Base-by-base conservation (phyloP, 2,329 filamentous ascomycete species). In the Botrytis fabae region DNA sequence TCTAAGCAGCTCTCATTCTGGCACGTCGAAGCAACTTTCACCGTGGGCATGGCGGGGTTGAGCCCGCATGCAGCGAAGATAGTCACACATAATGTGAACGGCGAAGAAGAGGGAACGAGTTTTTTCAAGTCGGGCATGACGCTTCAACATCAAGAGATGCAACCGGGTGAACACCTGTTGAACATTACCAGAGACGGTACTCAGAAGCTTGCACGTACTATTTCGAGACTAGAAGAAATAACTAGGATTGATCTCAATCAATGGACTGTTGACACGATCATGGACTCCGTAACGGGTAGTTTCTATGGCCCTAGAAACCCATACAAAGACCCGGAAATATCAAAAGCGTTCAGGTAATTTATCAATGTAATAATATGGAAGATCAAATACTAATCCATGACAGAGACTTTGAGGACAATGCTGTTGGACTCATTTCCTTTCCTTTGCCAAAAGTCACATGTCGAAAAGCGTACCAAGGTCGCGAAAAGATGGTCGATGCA, bases 1-100 rank as follows among this genome's bases (percentile, higher is more conserved):
- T 40, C 64, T n/a, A 68, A 68, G 16, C 40, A 69, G 65, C 48
- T 69, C 35, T 69, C 48, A 28, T 57, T 57, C 28, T 57, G 65
- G 48, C 25, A 69, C 28, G 65, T 69, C n/a, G 44, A 51, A 38
- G 48, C 48, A 22, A 57, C 48, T 5, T 69, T 69, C 25, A 38
- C 48, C 5, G 48, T 40, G 25, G 14, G 25, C 3, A 57, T 69
- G 48, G 65, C 65, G 12, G 48, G 48, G 1, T 54, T 59, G 38
- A 28, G 46, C 38, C 28, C 22, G 6, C 20, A 57, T 38, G 25
- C 48, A 18, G 48, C 22, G 9, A 38, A n/a, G 9, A 22, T 57
- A 22, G 9, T 54, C 18, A 57, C 38, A 38, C 65, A 28, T 28
- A 57, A 69, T 69, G 48, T 40, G n/a, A n/a, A n/a, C n/a, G 65